Evolutionary conservation across 768 basidiomycete species (phyloP).

Genomic region (Trametes coccinea): DNA sequence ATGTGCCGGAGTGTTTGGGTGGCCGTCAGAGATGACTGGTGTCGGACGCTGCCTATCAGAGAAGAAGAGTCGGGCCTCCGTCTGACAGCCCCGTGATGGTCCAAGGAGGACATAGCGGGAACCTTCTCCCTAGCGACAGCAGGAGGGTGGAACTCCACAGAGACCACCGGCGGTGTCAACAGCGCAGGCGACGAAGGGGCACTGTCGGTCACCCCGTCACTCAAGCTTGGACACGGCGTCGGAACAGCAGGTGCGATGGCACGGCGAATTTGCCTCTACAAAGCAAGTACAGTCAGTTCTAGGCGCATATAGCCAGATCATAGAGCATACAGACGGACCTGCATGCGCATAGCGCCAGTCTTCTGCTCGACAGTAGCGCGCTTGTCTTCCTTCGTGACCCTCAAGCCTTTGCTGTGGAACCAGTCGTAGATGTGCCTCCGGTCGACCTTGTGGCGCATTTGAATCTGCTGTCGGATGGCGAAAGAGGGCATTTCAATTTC

Average conservation of each 20-base stretch:
- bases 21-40: neutral
- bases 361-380: slow-evolving; percentile 21
- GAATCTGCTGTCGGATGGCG: slow-evolving; percentile 65
- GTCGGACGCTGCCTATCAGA: neutral
- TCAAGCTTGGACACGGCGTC: neutral
- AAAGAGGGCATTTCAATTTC: slow-evolving; percentile 76
- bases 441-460: slow-evolving; percentile 69
- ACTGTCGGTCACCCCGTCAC: neutral
- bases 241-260: slow-evolving; percentile 7
- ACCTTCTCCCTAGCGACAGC: neutral
- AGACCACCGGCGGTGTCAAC: neutral
- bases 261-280: slow-evolving; percentile 13
- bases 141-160: neutral
- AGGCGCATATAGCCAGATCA: slow-evolving; percentile 15
- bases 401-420: slow-evolving; percentile 57
- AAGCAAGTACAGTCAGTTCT: neutral
- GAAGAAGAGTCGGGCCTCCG: neutral
- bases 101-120: neutral
- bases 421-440: slow-evolving; percentile 79
- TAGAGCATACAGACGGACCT: neutral
- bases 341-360: slow-evolving; percentile 18
- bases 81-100: neutral
- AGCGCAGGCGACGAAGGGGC: slow-evolving; percentile 5
- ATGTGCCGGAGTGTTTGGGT: neutral
- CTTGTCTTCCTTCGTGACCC: slow-evolving; percentile 32